Evolutionary conservation across 345 rosid genomes (phyloP).

Genomic region (Eucalyptus polyanthemos): DNA sequence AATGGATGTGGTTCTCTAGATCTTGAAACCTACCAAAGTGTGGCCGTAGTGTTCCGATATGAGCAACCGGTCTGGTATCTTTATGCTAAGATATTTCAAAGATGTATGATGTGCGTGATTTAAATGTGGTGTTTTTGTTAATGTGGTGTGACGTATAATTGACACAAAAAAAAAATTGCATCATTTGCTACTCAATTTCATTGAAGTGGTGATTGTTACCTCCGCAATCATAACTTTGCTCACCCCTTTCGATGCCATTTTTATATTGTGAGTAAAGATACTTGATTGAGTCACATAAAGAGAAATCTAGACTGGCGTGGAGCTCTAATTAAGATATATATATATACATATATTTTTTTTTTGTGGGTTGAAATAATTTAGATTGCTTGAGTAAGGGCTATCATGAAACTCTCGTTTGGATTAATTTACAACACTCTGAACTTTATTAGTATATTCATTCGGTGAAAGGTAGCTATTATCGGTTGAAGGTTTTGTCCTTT

Average conservation of each 20-base stretch:
- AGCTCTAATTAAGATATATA: neutral
- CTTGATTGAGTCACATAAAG: rapidly evolving
- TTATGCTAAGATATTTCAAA: no score
- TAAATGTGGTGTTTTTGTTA: neutral
- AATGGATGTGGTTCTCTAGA: no score
- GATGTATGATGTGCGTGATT: no score
- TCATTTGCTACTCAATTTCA: neutral
- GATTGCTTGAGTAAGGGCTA: neutral
- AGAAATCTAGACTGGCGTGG: rapidly evolving
- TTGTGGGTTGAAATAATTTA: no score
- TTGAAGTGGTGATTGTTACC: neutral
- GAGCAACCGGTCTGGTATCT: no score
- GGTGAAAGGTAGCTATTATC: neutral
- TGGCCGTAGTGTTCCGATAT: no score
- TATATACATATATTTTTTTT: no score
- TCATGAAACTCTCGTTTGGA: no score
- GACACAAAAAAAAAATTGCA: neutral
- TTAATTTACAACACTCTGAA: no score
- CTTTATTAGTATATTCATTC: no score
- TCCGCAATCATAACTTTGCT: rapidly evolving
- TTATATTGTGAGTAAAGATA: rapidly evolving
- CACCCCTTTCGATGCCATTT: neutral
- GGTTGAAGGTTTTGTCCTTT: neutral
- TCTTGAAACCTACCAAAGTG: no score
- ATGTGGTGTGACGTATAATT: no score